Base-by-base conservation (phyloP, 2,329 filamentous ascomycete genomes). In the Massarina eburnea region DNA sequence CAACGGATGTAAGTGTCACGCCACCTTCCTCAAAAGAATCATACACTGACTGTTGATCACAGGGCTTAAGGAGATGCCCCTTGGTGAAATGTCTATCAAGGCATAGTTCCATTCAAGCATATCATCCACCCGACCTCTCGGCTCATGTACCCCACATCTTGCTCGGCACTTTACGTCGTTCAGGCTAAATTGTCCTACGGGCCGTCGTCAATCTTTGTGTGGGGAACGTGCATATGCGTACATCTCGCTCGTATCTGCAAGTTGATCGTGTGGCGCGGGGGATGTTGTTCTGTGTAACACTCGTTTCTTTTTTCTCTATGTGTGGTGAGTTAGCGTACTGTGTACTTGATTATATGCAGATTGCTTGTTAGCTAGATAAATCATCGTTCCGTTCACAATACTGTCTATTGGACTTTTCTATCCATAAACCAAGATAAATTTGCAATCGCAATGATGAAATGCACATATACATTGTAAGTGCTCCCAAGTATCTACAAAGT, bases 51-150 rank as follows among this genome's bases (percentile, higher is more conserved):
- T 3, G 8, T 15, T n/a, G 3, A 7, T 18, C 5, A 43, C 39
- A 66, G 62, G 62, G 62, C 61, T 66, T 46, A 51, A 58, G 48
- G 57, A 46, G 20, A 47, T 65, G 52, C 61, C 61, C 9, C 37
- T 63, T 14, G 61, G 61, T 19, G 54, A 55, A 8, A 55, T 43
- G 52, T 48, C 58, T 20, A 56, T 61, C 45, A 58, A 59, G 45
- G 60, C 61, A 48, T 64, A 61, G 35, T 3, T 7, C 17, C 36
- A 33, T 26, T 27, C 17, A 19, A 32, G 24, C 43, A 37, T 41
- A 32, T 37, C 40, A 29, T 32, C 15, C 22, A 19, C 8, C 4
- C 17, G 30, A 26, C 32, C 39, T 48, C 29, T 30, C 34, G 14
- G 38, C 21, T 27, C 38, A 38, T 47, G 20, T 10, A 20, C 36